Base-by-base conservation (phyloP, 169 alveolate genomes). In the Cryptosporidium tyzzeri region DNA sequence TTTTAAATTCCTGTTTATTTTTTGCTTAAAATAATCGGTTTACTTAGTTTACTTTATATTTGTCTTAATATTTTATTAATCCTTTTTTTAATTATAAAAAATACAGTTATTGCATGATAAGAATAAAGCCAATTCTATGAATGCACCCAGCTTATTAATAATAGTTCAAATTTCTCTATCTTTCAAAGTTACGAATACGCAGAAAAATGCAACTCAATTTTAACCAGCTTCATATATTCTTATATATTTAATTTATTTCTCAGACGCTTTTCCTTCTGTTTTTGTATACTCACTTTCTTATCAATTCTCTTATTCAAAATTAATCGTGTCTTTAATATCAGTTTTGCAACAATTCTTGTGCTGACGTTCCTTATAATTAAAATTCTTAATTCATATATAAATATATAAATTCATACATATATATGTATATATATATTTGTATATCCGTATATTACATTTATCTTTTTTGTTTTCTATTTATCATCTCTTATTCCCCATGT, bases 401-500 rank as follows among this genome's bases (percentile, higher is more conserved):
- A 48, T 48, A 48, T 48, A 48, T 14, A 45, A 9, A 44, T 44
- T 12, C 0, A 44, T 44, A 44, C 2, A 44, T 37, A 37, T 37
- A 37, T 37, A 5, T 37, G 9, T 37, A 4, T 37, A 4, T 37
- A 37, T 37, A 55, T 26, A 23, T n/a, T 8, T 1, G 7, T 55
- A 55, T 55, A 26, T 55, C 8, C 14, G 7, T 55, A 9, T 26
- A n/a, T 41, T 41, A 41, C 48, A 41, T 55, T 12, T 55, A 55
- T 55, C 37, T 26, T 55, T 55, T 55, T 55, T 2, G 21, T 21
- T 9, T 55, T 23, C 35, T 55, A 55, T 55, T 10, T 26, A 10
- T 55, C 37, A 55, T 23, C 67, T 26, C 67, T 23, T 21, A 55
- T 55, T 55, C 35, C 67, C 67, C 67, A 55, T 55, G 67, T 55